Percentiles rank a stretch among this genome's conserved stretches.
Evolutionary conservation across 1,284 basidiomycete genomes (phyloP).

Genomic region (Vanrija sp.): DNA sequence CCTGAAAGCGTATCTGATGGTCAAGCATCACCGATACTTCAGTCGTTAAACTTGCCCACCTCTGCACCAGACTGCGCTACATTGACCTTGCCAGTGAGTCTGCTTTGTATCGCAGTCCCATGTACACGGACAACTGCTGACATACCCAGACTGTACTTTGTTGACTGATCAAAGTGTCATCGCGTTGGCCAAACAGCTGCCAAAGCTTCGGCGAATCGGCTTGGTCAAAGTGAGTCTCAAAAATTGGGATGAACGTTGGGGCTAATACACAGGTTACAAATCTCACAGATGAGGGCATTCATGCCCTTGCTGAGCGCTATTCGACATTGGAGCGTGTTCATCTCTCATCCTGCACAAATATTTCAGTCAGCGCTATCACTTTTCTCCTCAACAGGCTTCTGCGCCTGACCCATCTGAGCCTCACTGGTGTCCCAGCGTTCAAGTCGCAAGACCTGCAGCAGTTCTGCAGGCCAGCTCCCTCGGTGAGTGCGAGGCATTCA

Average conservation of each 20-base stretch:
- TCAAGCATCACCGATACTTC: conserved; percentile 83
- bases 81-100: conserved; percentile 91
- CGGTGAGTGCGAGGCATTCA: conserved; percentile 54
- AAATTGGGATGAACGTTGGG: background rate
- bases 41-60: conserved; percentile 75
- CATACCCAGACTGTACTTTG: conserved; percentile 66
- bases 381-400: conserved; percentile 81
- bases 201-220: conserved; percentile 89
- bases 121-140: conserved; percentile 4
- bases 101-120: background rate
- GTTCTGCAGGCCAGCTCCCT: conserved; percentile 84
- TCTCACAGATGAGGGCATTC: conserved; percentile 89
- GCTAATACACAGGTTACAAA: conserved; percentile 65
- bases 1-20: background rate
- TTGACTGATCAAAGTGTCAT: conserved; percentile 92
- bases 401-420: conserved; percentile 87
- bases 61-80: conserved; percentile 90
- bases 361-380: conserved; percentile 85
- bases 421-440: conserved; percentile 95
- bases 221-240: conserved; percentile 70
- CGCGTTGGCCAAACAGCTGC: conserved; percentile 75
- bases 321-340: conserved; percentile 91
- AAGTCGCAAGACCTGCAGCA: conserved; percentile 77
- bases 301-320: conserved; percentile 68
- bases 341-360: conserved; percentile 94